Conservation (phyloP, 1,284 basidiomycete genomes). For the Ceratobasidium sp. region DNA sequence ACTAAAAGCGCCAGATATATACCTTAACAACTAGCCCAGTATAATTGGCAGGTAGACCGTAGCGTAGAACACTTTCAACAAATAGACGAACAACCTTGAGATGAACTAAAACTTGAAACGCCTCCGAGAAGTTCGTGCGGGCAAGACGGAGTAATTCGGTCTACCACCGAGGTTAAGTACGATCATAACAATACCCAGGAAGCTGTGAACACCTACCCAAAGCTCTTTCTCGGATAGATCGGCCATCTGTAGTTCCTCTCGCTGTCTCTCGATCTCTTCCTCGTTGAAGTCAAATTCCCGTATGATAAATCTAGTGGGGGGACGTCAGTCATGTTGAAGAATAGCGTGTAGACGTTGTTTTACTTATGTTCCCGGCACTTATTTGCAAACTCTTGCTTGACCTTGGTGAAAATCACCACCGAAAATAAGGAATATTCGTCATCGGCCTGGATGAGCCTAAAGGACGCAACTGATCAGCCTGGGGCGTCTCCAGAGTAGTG, state of each 20-base stretch:
- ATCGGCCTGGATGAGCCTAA: slow-evolving; percentile 78
- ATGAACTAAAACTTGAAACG: slow-evolving; percentile 94
- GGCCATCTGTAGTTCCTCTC: slow-evolving; percentile 83
- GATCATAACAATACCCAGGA: slow-evolving; percentile 8
- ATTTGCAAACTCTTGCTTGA: slow-evolving; percentile 93
- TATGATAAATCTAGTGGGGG: slow-evolving; percentile 78
- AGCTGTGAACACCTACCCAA: slow-evolving; percentile 75
- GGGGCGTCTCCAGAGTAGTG: not conserved
- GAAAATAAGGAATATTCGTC: slow-evolving; percentile 91
- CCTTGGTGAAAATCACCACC: slow-evolving; percentile 92
- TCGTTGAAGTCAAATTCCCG: slow-evolving; percentile 97
- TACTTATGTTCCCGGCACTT: slow-evolving; percentile 97
- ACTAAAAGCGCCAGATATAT: slow-evolving; percentile 48
- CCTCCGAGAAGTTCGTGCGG: slow-evolving; percentile 96
- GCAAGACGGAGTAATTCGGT: slow-evolving; percentile 94
- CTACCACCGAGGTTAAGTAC: slow-evolving; percentile 60
- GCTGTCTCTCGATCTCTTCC: slow-evolving; percentile 84
- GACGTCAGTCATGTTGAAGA: not conserved
- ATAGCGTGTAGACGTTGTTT: slow-evolving; percentile 47
- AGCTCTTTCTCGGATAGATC: slow-evolving; percentile 95
- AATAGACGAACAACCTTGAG: slow-evolving; percentile 93
- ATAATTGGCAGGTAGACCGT: slow-evolving; percentile 95
- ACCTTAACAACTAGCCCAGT: slow-evolving; percentile 87
- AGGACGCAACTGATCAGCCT: slow-evolving; percentile 29
- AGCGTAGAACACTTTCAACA: slow-evolving; percentile 95